Evolutionary conservation across 768 basidiomycete genomes (phyloP), one percentile per base, ranked within the genome.

Genomic region (Neoboletus subvelutipes): DNA sequence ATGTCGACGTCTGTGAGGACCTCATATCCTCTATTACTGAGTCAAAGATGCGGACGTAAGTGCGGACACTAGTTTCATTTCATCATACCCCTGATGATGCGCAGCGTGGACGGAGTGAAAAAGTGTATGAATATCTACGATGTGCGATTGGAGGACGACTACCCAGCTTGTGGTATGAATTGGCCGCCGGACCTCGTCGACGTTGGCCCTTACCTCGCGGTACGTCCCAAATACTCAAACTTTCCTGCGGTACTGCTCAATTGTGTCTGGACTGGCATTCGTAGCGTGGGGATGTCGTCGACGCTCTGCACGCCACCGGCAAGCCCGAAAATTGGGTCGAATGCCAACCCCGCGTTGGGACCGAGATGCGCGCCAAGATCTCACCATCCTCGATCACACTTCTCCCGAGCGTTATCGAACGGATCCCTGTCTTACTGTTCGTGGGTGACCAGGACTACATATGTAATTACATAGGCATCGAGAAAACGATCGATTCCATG

Each of bases 71-170:
- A 7, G 20, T 33, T 28, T 28, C 31, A n/a, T 37, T 50, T 24
- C 28, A 29, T 40, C 34, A 20, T 13, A 15, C n/a, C 18, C 33
- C 50, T 62, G 36, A 64, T n/a, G 17, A 22, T 46, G 3, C 2
- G 3, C 43, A 94, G 91, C 37, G 77, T 86, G 41, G 78, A 92
- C 50, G 90, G 85, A 12, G 75, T 79, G 60, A 73, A 80, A 28
- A 86, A 85, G 75, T 99, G 97, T 69, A 76, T 95, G 58, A 99
- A 99, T 69, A 84, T 98, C 39, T 99, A 99, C 64, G 97, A 99
- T 67, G 83, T 98, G 15, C 89, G 97, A 26, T 75, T 89, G n/a
- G 86, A 90, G 53, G 97, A 99, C 68, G 80, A 81, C 13, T 75
- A 70, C 36, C 97, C 97, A 18, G 88, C 84, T 1, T 99, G 97